These are phyloP conservation scores for Linanthus parryae DNA, from an alignment of 148 eudicot genomes.

Conservation along the genomic window DNA sequence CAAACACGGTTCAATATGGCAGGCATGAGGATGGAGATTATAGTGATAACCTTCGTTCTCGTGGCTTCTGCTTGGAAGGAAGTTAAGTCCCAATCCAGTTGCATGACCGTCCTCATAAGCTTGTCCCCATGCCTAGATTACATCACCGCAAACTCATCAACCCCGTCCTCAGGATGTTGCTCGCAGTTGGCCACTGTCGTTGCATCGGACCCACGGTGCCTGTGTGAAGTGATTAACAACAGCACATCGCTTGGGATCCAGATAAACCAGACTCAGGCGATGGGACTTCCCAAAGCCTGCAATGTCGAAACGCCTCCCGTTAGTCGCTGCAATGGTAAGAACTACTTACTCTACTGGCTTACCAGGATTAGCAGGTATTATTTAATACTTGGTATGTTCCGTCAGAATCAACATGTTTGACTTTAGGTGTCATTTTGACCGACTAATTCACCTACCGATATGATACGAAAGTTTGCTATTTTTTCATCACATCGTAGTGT, in stretches of 20 bases:
- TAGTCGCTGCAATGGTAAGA: conserved; percentile 38
- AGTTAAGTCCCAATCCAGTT: conserved; percentile 30
- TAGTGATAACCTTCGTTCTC: conserved; percentile 10
- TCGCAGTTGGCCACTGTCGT: conserved; percentile 30
- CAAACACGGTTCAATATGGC: conserved; percentile 5
- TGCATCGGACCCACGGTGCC: conserved; percentile 44
- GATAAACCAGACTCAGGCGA: conserved; percentile 43
- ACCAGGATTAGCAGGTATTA: neutral
- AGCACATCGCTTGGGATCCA: conserved; percentile 32
- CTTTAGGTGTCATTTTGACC: neutral
- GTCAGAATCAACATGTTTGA: neutral
- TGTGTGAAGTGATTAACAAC: conserved; percentile 42
- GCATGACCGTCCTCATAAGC: conserved; percentile 15
- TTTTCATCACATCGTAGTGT: neutral
- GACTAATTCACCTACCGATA: neutral
- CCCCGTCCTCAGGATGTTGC: conserved; percentile 26
- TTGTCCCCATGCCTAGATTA: conserved; percentile 23
- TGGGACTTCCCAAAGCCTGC: conserved; percentile 44
- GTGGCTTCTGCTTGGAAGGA: conserved; percentile 12
- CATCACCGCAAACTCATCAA: conserved; percentile 14
- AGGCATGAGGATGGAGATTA: conserved; percentile 13
- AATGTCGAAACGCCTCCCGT: conserved; percentile 42
- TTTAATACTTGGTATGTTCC: neutral
- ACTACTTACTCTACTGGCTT: neutral
- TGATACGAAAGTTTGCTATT: neutral